Base-by-base conservation (phyloP, 2,329 filamentous ascomycete species). In the Cryphonectria radicalis region DNA sequence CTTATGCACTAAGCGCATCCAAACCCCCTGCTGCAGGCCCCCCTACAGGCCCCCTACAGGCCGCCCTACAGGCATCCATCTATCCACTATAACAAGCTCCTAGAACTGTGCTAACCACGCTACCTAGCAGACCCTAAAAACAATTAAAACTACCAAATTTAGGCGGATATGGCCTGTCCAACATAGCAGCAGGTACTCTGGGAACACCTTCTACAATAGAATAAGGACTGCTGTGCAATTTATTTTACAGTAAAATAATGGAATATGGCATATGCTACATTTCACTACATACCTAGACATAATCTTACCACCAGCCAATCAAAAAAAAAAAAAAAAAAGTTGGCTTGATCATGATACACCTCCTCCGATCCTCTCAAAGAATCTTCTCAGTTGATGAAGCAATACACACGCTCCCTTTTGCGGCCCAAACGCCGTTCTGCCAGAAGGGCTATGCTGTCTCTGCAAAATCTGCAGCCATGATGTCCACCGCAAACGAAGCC, bases 401-500 rank as follows among this genome's bases (percentile, higher is more conserved):
- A 7, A 25, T 55, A 55, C 7, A 25, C 57, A 60, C 42, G 42
- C 22, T 50, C 8, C 22, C 22, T 50, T 19, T 11, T 50, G 22
- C 8, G 7, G 19, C 22, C 22, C 42, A 3, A 32, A 63, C 37
- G 13, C 22, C 10, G 22, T 40, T 40, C 32, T 28, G 6, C 37
- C 17, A 57, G 55, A 46, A 68, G 19, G 25, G 11, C 63, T 50
- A 35, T 50, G 19, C 40, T 37, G 11, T 76, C 77, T 76, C 28
- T 25, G 63, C 70, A n/a, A 88, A 81, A 71, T 86, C 84, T 4
- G 71, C 74, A 42, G 77, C 77, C 70, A 89, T 76, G 19, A 87
- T 76, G 22, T 81, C 81, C 22, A 82, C 76, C 1, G 86, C 86
- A 43, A 88, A 77, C 2, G 76, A 77, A 3, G 86, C 83, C 69